Base-by-base conservation (phyloP, 495 filamentous ascomycete genomes). In the Xylaria castorea region DNA sequence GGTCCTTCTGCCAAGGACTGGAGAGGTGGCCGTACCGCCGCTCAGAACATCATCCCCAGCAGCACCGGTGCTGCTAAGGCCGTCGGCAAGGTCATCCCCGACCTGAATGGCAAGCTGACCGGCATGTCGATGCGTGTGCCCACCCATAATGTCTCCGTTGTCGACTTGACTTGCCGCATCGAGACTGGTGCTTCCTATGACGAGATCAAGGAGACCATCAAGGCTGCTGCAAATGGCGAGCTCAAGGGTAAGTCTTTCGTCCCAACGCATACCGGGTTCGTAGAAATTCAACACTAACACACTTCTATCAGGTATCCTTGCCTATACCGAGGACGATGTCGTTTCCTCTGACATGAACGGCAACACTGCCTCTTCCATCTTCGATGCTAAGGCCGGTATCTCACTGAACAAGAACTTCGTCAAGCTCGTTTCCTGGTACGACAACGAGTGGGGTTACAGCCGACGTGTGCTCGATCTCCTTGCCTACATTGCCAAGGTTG, bases 1-100 rank as follows among this genome's bases (percentile, higher is more conserved):
- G 97, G 94, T 79, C 96, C 96, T 76, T 98, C 96, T 60, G 86
- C 87, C 83, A 99, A 99, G 93, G 96, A 99, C 89, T 99, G 96
- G 96, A 91, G 96, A 86, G 96, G 96, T 89, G 96, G 96, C 79
- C 96, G 96, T 86, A 93, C 93, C 79, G 96, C 97, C 85, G 97
- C 96, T 77, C 92, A 97, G 89, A 99, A 99, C 91, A 99, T 99
- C 90, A 99, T 99, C 81, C 96, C 96, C 83, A 93, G 91, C 90
- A 97, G 94, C 90, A 99, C 96, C 74, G 96, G 96, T 91, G 96
- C 96, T 83, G 96, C 96, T 80, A 99, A 99, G 92, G 96, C 96
- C 81, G 96, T 99, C 87, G 96, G 96, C 87, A 99, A 99, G 91
- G 96, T 99, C 85, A 98, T 99, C 78, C 96, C 96, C 70, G 84